Evolutionary conservation across 2,329 filamentous ascomycete species (phyloP).

Genomic region (Monosporascus cannonballus): DNA sequence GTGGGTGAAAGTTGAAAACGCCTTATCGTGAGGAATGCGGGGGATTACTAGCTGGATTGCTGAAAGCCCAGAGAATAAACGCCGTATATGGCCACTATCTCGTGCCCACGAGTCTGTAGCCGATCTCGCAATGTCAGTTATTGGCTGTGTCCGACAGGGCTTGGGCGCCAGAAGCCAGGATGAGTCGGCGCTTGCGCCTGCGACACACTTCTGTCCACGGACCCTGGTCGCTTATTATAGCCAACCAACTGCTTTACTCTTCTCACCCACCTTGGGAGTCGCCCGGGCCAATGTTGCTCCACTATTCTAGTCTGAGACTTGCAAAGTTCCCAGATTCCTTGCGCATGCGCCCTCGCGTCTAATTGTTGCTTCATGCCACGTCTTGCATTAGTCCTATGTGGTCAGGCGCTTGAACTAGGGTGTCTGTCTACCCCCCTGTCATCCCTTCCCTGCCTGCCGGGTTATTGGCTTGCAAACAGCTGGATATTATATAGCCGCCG

Average conservation of each 20-base stretch:
- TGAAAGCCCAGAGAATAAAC: slow-evolving; percentile 16
- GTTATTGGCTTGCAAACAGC: slow-evolving; percentile 8
- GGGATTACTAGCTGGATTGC: neutral
- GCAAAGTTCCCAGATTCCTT: slow-evolving; percentile 2
- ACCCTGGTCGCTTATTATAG: slow-evolving; percentile 29
- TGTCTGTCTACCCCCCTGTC: neutral
- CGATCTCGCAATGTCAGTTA: slow-evolving; percentile 17
- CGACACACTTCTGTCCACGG: slow-evolving; percentile 17
- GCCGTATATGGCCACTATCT: slow-evolving; percentile 14
- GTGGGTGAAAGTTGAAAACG: neutral
- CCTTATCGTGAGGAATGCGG: slow-evolving; percentile 11
- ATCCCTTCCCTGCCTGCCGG: slow-evolving; percentile 12
- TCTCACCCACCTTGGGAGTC: slow-evolving; percentile 10
- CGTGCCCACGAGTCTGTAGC: slow-evolving; percentile 20
- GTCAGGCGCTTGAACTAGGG: slow-evolving; percentile 13
- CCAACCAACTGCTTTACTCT: slow-evolving; percentile 25
- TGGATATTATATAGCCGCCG: slow-evolving; percentile 22
- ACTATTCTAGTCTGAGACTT: slow-evolving; percentile 12
- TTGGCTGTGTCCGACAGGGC: slow-evolving; percentile 20
- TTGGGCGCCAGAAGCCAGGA: slow-evolving; percentile 15
- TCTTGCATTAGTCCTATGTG: slow-evolving; percentile 23
- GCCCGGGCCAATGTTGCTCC: slow-evolving; percentile 6
- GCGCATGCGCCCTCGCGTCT: slow-evolving; percentile 20
- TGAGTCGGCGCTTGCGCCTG: slow-evolving; percentile 33
- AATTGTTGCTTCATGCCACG: slow-evolving; percentile 19